Evolutionary conservation across 495 filamentous ascomycete genomes (phyloP).

Genomic region (Darksidea phi): DNA sequence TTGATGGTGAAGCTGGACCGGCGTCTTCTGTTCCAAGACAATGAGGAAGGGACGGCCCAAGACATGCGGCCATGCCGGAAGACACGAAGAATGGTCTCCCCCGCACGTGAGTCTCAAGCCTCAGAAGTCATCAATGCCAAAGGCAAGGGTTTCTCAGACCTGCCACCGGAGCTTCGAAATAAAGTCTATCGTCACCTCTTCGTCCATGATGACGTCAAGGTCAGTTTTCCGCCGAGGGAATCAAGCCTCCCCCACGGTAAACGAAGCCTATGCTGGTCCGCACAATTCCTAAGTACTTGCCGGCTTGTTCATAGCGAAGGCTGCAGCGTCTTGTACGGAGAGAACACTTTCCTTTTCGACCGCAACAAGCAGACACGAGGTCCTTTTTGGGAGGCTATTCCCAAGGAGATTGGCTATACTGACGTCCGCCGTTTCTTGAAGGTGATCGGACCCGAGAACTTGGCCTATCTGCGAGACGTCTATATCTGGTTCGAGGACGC

Average conservation of each 20-base stretch:
- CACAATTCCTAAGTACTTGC: slow-evolving; percentile 43
- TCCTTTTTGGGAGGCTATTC: slow-evolving; percentile 30
- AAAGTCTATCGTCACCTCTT: slow-evolving; percentile 42
- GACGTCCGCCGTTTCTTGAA: slow-evolving; percentile 38
- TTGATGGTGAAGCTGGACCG: slow-evolving; percentile 32
- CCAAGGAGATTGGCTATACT: slow-evolving; percentile 40
- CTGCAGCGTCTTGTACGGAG: slow-evolving; percentile 41
- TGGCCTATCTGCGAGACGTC: slow-evolving; percentile 32
- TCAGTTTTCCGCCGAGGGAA: slow-evolving; percentile 28
- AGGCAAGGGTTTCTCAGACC: slow-evolving; percentile 38
- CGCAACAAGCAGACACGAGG: slow-evolving; percentile 18
- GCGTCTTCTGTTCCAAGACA: background rate
- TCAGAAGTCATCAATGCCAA: background rate
- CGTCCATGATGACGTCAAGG: slow-evolving; percentile 5
- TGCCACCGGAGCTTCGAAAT: slow-evolving; percentile 45
- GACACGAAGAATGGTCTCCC: background rate
- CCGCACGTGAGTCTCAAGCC: background rate
- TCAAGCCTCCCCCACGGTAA: background rate
- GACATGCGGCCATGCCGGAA: background rate
- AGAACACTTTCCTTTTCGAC: slow-evolving; percentile 43
- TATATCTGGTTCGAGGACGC: slow-evolving; percentile 37
- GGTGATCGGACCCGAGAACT: slow-evolving; percentile 37
- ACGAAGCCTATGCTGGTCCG: slow-evolving; percentile 38
- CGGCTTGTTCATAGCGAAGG: slow-evolving; percentile 40
- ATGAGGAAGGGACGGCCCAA: background rate